phyloP scores from a whole-genome alignment of 805 yeast species.

The Clavispora santaluciae region DNA sequence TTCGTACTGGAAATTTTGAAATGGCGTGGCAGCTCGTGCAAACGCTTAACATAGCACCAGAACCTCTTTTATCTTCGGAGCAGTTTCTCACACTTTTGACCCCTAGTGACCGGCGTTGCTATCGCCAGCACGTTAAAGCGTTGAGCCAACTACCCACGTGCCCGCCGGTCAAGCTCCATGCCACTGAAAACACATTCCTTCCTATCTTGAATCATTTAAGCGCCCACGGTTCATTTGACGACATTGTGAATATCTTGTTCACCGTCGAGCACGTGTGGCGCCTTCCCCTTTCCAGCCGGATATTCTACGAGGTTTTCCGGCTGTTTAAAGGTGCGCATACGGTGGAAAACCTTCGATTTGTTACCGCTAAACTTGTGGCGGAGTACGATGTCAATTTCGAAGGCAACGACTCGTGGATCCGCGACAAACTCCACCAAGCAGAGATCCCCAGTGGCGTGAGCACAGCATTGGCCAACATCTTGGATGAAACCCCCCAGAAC shows the following conservation, averaged over 20 bases:
- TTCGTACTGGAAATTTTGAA: constrained; percentile 4
- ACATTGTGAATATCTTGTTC: constrained; percentile 12
- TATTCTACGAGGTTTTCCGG: constrained; percentile 20
- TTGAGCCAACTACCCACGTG: constrained; percentile 14
- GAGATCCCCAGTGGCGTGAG: constrained; percentile 8
- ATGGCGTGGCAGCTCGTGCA: constrained; percentile 12
- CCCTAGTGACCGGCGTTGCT: constrained; percentile 17
- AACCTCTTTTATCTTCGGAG: neutral
- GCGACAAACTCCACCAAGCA: constrained; percentile 6
- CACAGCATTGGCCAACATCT: constrained; percentile 3
- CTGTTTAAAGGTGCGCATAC: constrained; percentile 6
- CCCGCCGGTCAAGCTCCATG: constrained; percentile 13
- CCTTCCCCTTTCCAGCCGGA: constrained; percentile 30
- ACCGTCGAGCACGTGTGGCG: constrained; percentile 17
- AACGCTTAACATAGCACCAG: neutral
- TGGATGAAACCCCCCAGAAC: constrained; percentile 1
- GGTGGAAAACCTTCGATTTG: constrained; percentile 6
- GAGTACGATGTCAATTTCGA: constrained; percentile 9
- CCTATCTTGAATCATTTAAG: constrained; percentile 18
- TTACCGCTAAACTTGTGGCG: constrained; percentile 9
- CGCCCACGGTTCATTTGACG: constrained; percentile 7
- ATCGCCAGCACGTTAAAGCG: constrained; percentile 12
- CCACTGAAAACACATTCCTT: constrained; percentile 24
- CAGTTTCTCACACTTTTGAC: constrained; percentile 19
- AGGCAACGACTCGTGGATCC: constrained; percentile 11